Percentiles rank a stretch among this genome's conserved stretches.
Conservation (phyloP, 257 asterid genomes). For the Galeopsis tetrahit region DNA sequence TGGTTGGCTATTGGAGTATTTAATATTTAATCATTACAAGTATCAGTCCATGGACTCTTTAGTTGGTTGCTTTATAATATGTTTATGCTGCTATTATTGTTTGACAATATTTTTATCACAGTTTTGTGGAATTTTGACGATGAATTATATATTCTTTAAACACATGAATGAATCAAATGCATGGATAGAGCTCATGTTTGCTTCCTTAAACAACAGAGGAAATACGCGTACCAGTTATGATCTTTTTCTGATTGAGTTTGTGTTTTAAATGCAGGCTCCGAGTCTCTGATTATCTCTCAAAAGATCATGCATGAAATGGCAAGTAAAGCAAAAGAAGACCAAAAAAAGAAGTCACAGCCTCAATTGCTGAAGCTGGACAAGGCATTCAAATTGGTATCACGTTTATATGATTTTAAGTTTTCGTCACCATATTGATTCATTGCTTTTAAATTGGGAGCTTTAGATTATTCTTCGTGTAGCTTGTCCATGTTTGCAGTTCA, state of each 20-base stretch:
- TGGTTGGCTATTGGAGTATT: not conserved
- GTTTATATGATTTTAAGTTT: not conserved
- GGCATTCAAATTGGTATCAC: constrained; percentile 67
- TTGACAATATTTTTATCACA: not conserved
- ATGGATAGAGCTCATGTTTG: not conserved
- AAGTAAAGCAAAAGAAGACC: constrained; percentile 39
- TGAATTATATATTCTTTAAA: not conserved
- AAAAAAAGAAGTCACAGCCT: constrained; percentile 52
- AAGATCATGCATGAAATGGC: constrained; percentile 40
- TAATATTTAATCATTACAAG: constrained; percentile 22
- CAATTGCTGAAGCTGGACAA: constrained; percentile 58
- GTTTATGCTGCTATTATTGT: constrained; percentile 5
- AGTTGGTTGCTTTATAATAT: constrained; percentile 10
- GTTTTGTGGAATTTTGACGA: constrained; percentile 16
- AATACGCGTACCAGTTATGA: constrained; percentile 3
- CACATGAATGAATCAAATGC: constrained; percentile 1
- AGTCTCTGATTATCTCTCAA: constrained; percentile 14
- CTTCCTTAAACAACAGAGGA: not conserved
- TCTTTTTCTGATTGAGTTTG: constrained; percentile 7
- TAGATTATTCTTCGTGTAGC: not conserved
- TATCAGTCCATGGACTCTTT: not conserved
- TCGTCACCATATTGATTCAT: not conserved
- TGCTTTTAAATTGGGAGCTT: not conserved
- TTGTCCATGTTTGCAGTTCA: constrained; percentile 1
- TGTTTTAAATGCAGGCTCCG: not conserved